Conservation (phyloP, 495 filamentous ascomycete genomes). For the Aspergillus egyptiacus region DNA sequence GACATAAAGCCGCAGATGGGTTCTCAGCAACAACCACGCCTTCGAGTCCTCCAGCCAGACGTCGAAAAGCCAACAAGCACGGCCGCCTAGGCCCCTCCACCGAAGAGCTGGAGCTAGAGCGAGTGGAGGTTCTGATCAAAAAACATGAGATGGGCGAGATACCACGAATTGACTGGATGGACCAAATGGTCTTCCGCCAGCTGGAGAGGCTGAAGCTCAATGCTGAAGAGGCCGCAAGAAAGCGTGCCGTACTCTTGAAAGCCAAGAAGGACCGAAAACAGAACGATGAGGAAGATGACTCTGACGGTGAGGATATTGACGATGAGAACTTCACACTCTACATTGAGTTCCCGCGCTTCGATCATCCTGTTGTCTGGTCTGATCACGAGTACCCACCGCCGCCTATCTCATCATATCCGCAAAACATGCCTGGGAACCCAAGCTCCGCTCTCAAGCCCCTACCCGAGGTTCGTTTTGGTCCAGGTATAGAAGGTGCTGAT, state of each 20-base stretch:
- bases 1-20: conserved; percentile 79
- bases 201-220: conserved; percentile 68
- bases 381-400: conserved; percentile 89
- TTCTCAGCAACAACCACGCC: conserved; percentile 76
- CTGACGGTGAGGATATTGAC: conserved; percentile 37
- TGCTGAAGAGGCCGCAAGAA: conserved; percentile 42
- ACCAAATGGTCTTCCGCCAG: conserved; percentile 83
- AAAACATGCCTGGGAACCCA: conserved; percentile 55
- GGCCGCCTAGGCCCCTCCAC: conserved; percentile 40
- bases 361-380: conserved; percentile 92
- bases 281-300: conserved; percentile 30
- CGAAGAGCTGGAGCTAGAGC: conserved; percentile 70
- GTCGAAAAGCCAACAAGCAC: conserved; percentile 42
- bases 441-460: conserved; percentile 67
- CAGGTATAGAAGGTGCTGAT: conserved; percentile 63
- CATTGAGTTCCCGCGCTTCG: conserved; percentile 88
- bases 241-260: conserved; percentile 29
- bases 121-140: conserved; percentile 84
- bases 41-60: conserved; percentile 46
- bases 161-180: conserved; percentile 86
- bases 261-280: conserved; percentile 23
- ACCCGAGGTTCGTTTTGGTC: conserved; percentile 76
- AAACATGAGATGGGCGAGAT: conserved; percentile 98
- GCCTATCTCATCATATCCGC: conserved; percentile 64
- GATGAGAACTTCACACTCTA: conserved; percentile 67